Evolutionary conservation across 805 yeast species (phyloP), one percentile per base, ranked within the genome.

Genomic region (Priceomyces haplophilus): DNA sequence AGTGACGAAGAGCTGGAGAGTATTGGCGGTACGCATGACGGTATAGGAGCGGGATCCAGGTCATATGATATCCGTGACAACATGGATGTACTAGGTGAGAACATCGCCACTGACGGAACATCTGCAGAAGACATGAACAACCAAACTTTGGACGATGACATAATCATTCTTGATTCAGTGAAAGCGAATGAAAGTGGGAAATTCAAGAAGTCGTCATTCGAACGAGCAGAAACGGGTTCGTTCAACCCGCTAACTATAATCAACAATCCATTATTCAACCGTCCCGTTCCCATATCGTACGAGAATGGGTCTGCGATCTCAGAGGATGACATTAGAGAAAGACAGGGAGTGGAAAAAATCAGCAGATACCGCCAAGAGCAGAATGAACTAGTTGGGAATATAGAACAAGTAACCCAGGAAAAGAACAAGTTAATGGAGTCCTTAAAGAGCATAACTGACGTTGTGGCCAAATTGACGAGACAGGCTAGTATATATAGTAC

Each of bases 91-190:
- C 24, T 21, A 8, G 24, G 6, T 7, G 24, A 21, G 24, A 21
- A 21, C 8, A 8, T 21, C 6, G 24, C 24, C 24, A 21, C 24
- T 21, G 24, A 21, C 8, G 24, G 24, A 6, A 21, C 24, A 13
- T 7, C 18, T 20, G 29, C 40, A 21, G 24, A 24, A 6, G 15
- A 21, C 8, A 21, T 7, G 6, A 21, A 21, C 24, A 21, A 21
- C 24, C 24, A 21, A 21, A 21, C 6, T 18, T 42, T 44, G 3
- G 59, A 54, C 35, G 68, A 62, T 36, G 69, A 64, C 12, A 40
- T 64, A 5, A 52, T 58, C 18, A 56, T 60, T 13, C 46, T 64
- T 4, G 59, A 58, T 15, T 59, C 66, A 8, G 58, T 54, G 21
- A 64, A 59, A 42, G 68, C 67, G 8, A 55, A 55, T n/a, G 45